These are phyloP conservation scores for Leccinum broughii DNA, from an alignment of 768 basidiomycete genomes.

Conservation along the genomic window DNA sequence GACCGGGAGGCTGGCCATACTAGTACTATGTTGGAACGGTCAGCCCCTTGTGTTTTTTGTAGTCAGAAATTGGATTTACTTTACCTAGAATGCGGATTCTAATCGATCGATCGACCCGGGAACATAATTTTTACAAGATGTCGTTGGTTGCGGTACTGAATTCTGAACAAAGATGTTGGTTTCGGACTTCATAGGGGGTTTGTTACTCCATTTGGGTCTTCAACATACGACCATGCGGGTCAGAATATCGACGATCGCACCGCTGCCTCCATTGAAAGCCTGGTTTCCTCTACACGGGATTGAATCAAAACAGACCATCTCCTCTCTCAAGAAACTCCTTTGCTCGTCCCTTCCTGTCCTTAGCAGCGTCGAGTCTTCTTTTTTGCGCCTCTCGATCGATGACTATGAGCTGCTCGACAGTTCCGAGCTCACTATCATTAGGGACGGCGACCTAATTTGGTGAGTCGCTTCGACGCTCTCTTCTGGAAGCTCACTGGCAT, in stretches of 20 bases:
- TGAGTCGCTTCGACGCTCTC: background rate
- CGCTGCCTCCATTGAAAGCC: constrained; percentile 49
- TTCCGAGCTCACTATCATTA: constrained; percentile 26
- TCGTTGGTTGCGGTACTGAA: too few species aligned
- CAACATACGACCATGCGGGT: constrained; percentile 40
- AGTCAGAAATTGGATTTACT: background rate
- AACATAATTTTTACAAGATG: too few species aligned
- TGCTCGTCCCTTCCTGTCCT: constrained; percentile 18
- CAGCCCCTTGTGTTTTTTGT: background rate
- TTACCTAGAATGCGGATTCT: background rate
- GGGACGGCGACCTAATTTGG: constrained; percentile 33
- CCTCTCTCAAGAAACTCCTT: constrained; percentile 21
- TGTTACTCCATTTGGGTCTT: background rate
- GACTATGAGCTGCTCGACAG: constrained; percentile 31
- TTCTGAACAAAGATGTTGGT: too few species aligned
- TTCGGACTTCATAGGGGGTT: background rate
- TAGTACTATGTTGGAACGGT: background rate
- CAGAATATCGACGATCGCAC: constrained; percentile 46
- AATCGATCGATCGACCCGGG: background rate
- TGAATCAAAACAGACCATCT: constrained; percentile 4
- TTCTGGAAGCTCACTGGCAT: constrained; percentile 1
- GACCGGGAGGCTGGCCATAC: background rate
- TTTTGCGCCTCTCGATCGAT: constrained; percentile 26
- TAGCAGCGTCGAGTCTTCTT: background rate
- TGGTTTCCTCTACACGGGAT: constrained; percentile 45